Conservation (phyloP, 306 rosid genomes). For the Vicia villosa region DNA sequence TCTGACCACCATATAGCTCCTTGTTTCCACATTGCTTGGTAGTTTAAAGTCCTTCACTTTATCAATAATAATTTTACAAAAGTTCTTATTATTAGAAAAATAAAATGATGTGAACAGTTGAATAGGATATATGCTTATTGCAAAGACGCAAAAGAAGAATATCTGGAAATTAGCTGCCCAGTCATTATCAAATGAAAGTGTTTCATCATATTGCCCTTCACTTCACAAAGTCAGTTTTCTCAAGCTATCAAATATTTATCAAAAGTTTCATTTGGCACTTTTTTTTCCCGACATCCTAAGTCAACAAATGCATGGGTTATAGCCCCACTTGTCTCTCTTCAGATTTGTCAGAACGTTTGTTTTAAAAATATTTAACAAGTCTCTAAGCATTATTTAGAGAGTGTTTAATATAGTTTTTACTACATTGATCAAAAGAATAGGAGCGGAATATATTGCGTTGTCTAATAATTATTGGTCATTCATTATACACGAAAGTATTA, state of each 20-base stretch:
- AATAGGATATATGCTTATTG: background rate
- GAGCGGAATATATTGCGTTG: no score
- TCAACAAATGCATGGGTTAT: background rate
- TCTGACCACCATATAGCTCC: no score
- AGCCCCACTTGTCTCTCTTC: background rate
- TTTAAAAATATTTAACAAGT: no score
- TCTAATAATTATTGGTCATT: no score
- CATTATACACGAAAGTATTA: no score
- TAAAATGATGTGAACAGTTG: background rate
- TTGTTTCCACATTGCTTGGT: no score
- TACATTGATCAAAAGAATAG: no score
- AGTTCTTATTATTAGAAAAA: no score
- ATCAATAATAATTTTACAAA: no score
- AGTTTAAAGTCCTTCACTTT: background rate
- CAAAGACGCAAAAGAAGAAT: background rate
- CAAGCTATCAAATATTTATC: background rate
- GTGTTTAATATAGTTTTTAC: no score
- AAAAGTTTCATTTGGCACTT: background rate
- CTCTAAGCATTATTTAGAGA: no score
- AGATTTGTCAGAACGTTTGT: no score
- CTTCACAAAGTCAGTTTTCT: slow-evolving; percentile 9
- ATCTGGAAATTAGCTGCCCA: slow-evolving; percentile 5
- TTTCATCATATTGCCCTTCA: background rate
- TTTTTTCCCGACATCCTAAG: background rate
- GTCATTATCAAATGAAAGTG: slow-evolving; percentile 35